Conservation (phyloP, 2,329 filamentous ascomycete species). For the Pezicula neosporulosa region DNA sequence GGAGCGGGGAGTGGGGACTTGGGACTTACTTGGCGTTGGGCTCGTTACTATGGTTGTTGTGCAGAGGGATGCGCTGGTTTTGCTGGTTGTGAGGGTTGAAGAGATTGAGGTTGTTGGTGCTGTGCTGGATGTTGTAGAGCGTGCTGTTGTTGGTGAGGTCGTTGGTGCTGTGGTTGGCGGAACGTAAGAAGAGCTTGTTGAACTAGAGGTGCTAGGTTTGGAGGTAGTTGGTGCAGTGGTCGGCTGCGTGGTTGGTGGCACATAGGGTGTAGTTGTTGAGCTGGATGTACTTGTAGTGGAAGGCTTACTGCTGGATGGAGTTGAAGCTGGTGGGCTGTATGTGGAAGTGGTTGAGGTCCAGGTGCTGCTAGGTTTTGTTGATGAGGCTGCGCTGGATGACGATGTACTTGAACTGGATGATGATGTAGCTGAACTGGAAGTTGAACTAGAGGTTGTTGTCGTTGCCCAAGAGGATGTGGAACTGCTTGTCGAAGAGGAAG, state of each 20-base stretch:
- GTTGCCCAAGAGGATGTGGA: constrained; percentile 14
- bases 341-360: not conserved
- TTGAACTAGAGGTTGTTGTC: constrained; percentile 14
- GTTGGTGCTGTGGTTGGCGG: too few species aligned
- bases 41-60: constrained; percentile 36
- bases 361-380: not conserved
- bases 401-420: too few species aligned
- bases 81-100: constrained; percentile 21
- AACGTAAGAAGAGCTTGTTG: too few species aligned
- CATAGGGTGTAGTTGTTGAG: constrained; percentile 5
- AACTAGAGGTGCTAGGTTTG: too few species aligned
- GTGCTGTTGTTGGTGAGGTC: too few species aligned
- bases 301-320: not conserved
- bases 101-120: too few species aligned
- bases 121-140: too few species aligned
- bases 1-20: too few species aligned
- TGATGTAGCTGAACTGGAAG: constrained; percentile 9
- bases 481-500: constrained; percentile 7
- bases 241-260: too few species aligned
- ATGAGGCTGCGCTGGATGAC: not conserved
- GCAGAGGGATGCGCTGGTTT: constrained; percentile 40
- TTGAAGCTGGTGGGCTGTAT: too few species aligned
- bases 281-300: constrained; percentile 16
- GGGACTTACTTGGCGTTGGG: constrained; percentile 31
- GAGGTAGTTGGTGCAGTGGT: too few species aligned